phyloP scores from a whole-genome alignment of 108 stramenopile species.

The Skeletonema potamos region DNA sequence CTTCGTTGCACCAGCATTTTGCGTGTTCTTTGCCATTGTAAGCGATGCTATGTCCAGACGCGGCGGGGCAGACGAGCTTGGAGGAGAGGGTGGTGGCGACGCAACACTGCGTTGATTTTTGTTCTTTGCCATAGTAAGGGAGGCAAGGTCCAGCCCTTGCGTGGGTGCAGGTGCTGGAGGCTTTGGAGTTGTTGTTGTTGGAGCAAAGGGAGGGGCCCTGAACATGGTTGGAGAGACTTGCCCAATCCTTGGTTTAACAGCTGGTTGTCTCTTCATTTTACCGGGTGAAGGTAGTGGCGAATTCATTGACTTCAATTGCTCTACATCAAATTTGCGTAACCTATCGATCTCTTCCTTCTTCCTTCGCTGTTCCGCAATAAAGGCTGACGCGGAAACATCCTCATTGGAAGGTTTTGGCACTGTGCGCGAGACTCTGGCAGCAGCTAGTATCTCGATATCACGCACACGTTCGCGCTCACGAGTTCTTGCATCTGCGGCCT shows the following conservation, averaged over 20 bases:
- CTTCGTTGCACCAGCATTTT: background rate
- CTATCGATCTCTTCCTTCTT: slow-evolving; percentile 47
- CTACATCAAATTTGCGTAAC: slow-evolving; percentile 21
- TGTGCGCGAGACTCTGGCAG: slow-evolving; percentile 35
- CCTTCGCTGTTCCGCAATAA: slow-evolving; percentile 41
- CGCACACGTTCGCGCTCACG: slow-evolving; percentile 33
- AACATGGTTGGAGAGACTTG: slow-evolving; percentile 2
- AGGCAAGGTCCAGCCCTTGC: background rate
- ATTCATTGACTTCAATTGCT: slow-evolving; percentile 41
- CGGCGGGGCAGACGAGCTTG: background rate
- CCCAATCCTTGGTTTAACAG: background rate
- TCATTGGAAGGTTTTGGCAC: slow-evolving; percentile 31
- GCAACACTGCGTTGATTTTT: background rate
- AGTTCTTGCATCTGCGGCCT: slow-evolving; percentile 38
- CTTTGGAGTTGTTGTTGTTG: slow-evolving; percentile 2
- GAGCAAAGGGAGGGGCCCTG: slow-evolving; percentile 15
- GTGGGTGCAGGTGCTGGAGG: background rate
- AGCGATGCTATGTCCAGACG: slow-evolving; percentile 5
- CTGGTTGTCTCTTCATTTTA: slow-evolving; percentile 6
- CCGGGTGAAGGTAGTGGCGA: slow-evolving; percentile 35
- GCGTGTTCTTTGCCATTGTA: slow-evolving; percentile 10
- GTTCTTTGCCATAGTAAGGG: slow-evolving; percentile 5
- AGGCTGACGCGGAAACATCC: slow-evolving; percentile 38
- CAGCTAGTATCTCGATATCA: slow-evolving; percentile 40
- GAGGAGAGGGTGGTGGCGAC: background rate